A percentile compares a stretch with the other conserved stretches of the same genome.
phyloP scores from a whole-genome alignment of 257 asterid genomes.

The Solanum tarapatanum region DNA sequence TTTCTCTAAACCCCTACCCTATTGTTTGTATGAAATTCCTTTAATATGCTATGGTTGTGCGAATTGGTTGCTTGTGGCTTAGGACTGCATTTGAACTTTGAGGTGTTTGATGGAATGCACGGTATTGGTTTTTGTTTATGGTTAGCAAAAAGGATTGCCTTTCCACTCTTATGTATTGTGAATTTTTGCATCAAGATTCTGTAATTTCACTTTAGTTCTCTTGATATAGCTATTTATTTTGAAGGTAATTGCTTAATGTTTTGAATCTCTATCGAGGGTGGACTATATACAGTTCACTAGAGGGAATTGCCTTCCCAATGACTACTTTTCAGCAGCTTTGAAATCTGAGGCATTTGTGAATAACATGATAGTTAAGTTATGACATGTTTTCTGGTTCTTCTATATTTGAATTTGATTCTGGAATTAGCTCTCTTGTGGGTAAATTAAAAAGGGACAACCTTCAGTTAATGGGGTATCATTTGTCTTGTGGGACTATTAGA shows the following conservation, averaged over 20 bases:
- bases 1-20: neutral
- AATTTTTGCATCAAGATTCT: neutral
- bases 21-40: neutral
- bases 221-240: neutral
- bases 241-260: neutral
- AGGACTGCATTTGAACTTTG: neutral
- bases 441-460: neutral
- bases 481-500: neutral
- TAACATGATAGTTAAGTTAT: neutral
- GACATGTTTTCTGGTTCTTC: neutral
- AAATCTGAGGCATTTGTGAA: neutral
- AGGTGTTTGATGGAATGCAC: neutral
- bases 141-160: neutral
- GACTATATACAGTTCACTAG: neutral
- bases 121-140: neutral
- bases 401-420: neutral
- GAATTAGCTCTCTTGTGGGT: neutral
- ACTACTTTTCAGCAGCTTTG: neutral
- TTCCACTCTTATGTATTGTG: neutral
- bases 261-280: neutral
- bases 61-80: neutral
- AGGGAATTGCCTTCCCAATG: neutral
- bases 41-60: neutral
- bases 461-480: neutral
- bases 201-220: neutral